Evolutionary conservation across 176 grass and related monocot genomes (phyloP), one percentile per base, ranked within the genome.

Genomic region (Oryza coarctata): DNA sequence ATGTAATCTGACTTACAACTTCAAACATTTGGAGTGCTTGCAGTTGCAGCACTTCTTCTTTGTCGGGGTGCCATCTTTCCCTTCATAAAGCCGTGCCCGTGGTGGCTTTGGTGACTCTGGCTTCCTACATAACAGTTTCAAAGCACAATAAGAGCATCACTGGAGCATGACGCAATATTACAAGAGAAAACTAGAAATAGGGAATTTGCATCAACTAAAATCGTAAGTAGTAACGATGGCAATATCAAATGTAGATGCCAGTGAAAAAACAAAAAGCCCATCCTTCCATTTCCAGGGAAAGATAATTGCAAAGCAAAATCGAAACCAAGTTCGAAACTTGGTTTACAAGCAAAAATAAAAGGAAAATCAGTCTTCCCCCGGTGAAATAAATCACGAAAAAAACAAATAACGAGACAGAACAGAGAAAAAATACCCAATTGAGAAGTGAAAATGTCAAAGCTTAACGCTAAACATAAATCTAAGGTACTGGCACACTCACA

Each of bases 11-110:
- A 89, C 90, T 73, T 98, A 95, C 95, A 98, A 76, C 79, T 99
- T 99, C 81, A 99, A 90, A 85, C 93, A 99, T 90, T 75, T 95
- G 39, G 96, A 99, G 74, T 99, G 80, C 77, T 77, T 88, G 82
- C 96, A 99, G 72, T 99, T 99, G 96, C 96, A 99, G 70, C 86
- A 91, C 82, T 95, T 99, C 73, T 99, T 99, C 84, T 86, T 89
- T 9, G 91, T 88, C 14, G 93, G 93, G 25, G 93, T 95, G 55
- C 85, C 85, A 80, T 92, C 90, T 93, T 98, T 95, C 14, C 66
- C 81, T 73, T 98, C 95, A 75, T 73, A 86, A 10, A 71, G 69
- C 27, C 77, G 85, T 60, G 70, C 32, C 12, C 87, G 87, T 22
- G 85, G 87, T 17, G 85, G 85, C 29, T 95, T 95, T 2, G 91